These are phyloP conservation scores for Bassia scoparia DNA, from an alignment of 148 eudicot genomes.

Conservation along the genomic window DNA sequence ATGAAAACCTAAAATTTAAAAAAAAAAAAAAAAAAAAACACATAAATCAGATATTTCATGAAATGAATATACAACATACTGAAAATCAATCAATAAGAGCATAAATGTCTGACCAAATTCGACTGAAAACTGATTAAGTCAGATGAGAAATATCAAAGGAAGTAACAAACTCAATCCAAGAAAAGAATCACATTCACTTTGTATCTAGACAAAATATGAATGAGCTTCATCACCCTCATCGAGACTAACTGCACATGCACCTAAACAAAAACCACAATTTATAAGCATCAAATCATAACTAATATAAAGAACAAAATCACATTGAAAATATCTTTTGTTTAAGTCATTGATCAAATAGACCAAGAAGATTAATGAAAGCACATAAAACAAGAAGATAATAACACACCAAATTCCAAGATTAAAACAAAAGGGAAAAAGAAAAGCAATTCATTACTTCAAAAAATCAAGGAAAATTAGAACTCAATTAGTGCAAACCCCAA, in stretches of 20 bases:
- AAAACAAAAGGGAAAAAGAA: neutral
- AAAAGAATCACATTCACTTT: conserved; percentile 23
- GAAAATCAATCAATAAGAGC: neutral
- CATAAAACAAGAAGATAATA: conserved; percentile 23
- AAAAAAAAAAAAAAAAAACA: neutral
- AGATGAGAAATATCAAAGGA: conserved; percentile 8
- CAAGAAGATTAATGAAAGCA: conserved; percentile 9
- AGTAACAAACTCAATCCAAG: neutral
- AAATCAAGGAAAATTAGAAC: neutral
- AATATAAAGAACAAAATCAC: neutral
- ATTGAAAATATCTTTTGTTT: neutral
- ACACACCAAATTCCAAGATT: conserved; percentile 13
- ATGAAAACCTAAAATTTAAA: conserved; percentile 26
- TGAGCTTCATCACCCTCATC: conserved; percentile 27
- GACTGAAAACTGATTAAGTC: conserved; percentile 17
- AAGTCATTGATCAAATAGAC: neutral
- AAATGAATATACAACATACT: conserved; percentile 17
- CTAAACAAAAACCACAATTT: neutral
- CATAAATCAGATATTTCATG: neutral
- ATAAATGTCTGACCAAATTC: neutral
- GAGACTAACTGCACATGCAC: conserved; percentile 33
- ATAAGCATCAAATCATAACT: conserved; percentile 9
- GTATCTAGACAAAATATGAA: conserved; percentile 30
- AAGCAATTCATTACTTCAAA: conserved; percentile 11
- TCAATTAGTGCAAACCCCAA: conserved; percentile 12